Conservation (phyloP, 495 filamentous ascomycete genomes). For the Neurospora sublineolata region DNA sequence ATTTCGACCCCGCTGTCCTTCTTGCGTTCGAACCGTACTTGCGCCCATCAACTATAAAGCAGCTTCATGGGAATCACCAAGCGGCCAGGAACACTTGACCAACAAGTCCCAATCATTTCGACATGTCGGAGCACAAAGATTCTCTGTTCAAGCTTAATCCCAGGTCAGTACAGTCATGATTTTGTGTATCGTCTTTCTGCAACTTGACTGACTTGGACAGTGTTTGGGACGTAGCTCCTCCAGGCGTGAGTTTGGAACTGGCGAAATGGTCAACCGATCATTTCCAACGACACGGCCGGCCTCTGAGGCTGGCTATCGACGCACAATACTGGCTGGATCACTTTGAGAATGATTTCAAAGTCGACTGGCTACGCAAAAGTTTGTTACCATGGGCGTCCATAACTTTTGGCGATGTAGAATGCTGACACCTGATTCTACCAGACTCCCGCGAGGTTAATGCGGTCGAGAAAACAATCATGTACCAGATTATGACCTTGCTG, state of each 20-base stretch:
- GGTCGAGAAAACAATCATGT: neutral
- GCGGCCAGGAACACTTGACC: neutral
- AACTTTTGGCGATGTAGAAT: neutral
- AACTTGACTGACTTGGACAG: neutral
- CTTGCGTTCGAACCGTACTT: neutral
- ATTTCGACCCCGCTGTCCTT: neutral
- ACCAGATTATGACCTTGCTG: neutral
- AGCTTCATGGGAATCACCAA: neutral
- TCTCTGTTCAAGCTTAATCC: neutral
- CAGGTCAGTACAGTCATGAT: neutral
- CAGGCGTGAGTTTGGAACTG: neutral
- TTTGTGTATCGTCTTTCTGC: too few species aligned
- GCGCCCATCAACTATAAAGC: neutral
- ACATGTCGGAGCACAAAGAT: neutral
- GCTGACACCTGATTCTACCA: neutral
- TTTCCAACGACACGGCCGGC: neutral
- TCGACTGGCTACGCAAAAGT: neutral
- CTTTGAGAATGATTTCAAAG: neutral
- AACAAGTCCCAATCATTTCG: neutral
- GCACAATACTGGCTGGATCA: neutral
- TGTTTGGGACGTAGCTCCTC: neutral
- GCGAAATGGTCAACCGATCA: constrained; percentile 1
- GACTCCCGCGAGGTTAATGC: neutral
- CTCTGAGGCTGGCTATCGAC: neutral
- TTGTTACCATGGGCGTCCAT: neutral